phyloP scores from a whole-genome alignment of 208 protist species.

The Wallacemonas sp. region DNA sequence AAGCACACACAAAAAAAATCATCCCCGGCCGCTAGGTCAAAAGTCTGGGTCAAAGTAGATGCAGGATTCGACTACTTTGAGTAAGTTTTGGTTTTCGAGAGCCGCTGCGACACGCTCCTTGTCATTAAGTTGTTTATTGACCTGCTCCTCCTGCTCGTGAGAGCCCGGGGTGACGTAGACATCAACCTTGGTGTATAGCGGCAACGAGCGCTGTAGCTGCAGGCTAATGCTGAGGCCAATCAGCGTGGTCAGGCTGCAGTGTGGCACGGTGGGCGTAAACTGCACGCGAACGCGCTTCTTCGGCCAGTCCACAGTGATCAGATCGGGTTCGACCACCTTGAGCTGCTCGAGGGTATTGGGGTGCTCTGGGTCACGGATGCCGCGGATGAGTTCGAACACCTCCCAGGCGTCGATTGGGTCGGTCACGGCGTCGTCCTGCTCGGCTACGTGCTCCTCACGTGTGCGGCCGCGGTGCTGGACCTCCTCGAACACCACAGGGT shows the following conservation, averaged over 20 bases:
- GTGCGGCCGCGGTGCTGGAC: constrained; percentile 4
- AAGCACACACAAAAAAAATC: too few species aligned
- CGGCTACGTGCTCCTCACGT: constrained; percentile 42
- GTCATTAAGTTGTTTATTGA: constrained; percentile 99
- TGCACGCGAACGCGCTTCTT: constrained; percentile 78
- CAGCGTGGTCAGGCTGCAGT: constrained; percentile 98
- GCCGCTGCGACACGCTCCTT: constrained; percentile 98
- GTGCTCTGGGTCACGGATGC: constrained; percentile 98
- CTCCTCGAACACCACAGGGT: constrained; percentile 54
- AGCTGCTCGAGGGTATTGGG: constrained; percentile 98
- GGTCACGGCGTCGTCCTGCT: constrained; percentile 58
- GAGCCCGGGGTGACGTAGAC: constrained; percentile 92
- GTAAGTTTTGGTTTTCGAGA: constrained; percentile 94
- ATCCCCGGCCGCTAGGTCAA: too few species aligned
- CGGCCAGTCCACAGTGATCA: constrained; percentile 89
- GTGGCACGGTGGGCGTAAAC: constrained; percentile 98
- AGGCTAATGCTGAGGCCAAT: constrained; percentile 98
- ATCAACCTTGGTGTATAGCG: constrained; percentile 94
- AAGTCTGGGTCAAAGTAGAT: constrained; percentile 63
- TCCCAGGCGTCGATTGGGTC: constrained; percentile 94
- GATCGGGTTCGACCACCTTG: constrained; percentile 89
- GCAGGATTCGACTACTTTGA: constrained; percentile 86
- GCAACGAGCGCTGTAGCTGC: constrained; percentile 95
- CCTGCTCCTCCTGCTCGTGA: constrained; percentile 94
- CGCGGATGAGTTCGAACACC: constrained; percentile 95